A percentile compares a stretch with the other conserved stretches of the same genome.
Evolutionary conservation across 1,139 yeast species (phyloP).

Genomic region (Zygotorulaspora mrakii): DNA sequence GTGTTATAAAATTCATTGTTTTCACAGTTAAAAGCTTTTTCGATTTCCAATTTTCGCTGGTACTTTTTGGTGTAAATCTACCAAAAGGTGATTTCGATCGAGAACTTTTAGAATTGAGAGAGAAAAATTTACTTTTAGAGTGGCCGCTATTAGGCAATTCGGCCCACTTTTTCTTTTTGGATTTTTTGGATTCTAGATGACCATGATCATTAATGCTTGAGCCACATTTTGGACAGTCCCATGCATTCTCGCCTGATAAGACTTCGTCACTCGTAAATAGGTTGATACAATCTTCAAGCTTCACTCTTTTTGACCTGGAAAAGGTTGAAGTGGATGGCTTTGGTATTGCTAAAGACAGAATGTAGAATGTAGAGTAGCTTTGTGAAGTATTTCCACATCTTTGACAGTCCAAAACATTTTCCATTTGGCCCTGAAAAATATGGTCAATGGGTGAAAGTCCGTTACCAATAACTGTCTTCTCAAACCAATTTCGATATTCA

Average conservation of each 20-base stretch:
- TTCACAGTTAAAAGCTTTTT: slow-evolving; percentile 46
- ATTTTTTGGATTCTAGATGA: slow-evolving; percentile 18
- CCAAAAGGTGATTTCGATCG: slow-evolving; percentile 32
- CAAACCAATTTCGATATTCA: slow-evolving; percentile 62
- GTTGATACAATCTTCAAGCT: slow-evolving; percentile 59
- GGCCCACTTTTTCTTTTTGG: slow-evolving; percentile 12
- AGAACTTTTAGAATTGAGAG: slow-evolving; percentile 20
- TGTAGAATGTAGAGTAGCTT: slow-evolving; percentile 59
- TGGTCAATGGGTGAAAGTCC: slow-evolving; percentile 66
- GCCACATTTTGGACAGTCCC: slow-evolving; percentile 73
- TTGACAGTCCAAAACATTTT: slow-evolving; percentile 58
- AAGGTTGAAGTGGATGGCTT: slow-evolving; percentile 30
- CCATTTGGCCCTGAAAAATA: slow-evolving; percentile 64
- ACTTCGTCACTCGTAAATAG: slow-evolving; percentile 67
- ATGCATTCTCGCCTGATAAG: slow-evolving; percentile 67
- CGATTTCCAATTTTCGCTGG: slow-evolving; percentile 24
- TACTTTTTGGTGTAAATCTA: slow-evolving; percentile 12
- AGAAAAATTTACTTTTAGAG: slow-evolving; percentile 21
- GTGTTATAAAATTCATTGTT: slow-evolving; percentile 54
- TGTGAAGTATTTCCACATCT: slow-evolving; percentile 59
- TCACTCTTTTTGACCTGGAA: slow-evolving; percentile 38
- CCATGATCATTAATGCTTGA: slow-evolving; percentile 27
- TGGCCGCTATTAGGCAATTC: slow-evolving; percentile 4
- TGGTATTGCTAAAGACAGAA: slow-evolving; percentile 67
- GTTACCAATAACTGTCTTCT: slow-evolving; percentile 46